Base-by-base conservation (phyloP, 148 eudicot species). In the Pouteria glomerata region DNA sequence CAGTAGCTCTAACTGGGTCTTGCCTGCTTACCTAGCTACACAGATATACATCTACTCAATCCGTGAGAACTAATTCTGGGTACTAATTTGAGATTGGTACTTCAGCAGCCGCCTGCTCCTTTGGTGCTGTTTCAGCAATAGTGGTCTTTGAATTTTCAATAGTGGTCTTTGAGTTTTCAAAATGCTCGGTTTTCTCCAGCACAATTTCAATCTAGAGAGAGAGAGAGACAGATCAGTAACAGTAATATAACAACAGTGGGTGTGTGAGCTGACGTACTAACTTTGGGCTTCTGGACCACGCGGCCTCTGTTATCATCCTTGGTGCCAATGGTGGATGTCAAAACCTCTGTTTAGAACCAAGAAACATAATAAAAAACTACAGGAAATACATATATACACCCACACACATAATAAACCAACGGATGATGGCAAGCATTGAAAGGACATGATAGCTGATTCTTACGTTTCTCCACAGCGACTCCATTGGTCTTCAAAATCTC, bases 401-500 rank as follows among this genome's bases (percentile, higher is more conserved):
- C 37, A 27, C 4, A n/a, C 15, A 0, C 16, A 31, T 52, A n/a
- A 41, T 48, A 12, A 59, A n/a, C 50, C 7, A n/a, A n/a, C n/a
- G n/a, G n/a, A n/a, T n/a, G n/a, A n/a, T n/a, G n/a, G n/a, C n/a
- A n/a, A n/a, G n/a, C n/a, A 4, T 66, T 61, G 3, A n/a, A 16
- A 45, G 8, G 30, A 11, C 8, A 33, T 24, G 10, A n/a, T n/a
- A 8, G 16, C 1, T 23, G n/a, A 4, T 76, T 55, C 83, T 75
- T 73, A 86, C 90, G 69, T 67, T 70, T 81, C 73, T 84, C 78
- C 47, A 74, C 68, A 4, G 84, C 90, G 27, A 75, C 16, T 24
- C 87, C 90, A 64, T 79, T 84, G 6, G 79, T 63, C 79, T 86
- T 86, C 55, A 83, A 80, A 57, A 84, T 84, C 74, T 82, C 85